phyloP scores from a whole-genome alignment of 2,329 filamentous ascomycete species.

The Colletotrichum sublineola region DNA sequence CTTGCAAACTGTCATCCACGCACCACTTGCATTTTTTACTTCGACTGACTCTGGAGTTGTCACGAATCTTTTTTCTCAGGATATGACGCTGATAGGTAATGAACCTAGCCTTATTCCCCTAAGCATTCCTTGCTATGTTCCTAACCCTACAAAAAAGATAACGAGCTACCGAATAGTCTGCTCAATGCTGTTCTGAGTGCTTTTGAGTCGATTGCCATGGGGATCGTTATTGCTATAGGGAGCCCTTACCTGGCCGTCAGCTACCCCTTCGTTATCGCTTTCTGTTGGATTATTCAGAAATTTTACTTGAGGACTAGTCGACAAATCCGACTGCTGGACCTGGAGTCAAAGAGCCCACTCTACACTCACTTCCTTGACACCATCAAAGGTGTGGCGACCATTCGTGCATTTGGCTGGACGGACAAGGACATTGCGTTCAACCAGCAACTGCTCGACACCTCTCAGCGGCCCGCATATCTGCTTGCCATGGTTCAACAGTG shows the following conservation, averaged over 20 bases:
- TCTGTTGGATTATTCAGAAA: slow-evolving; percentile 63
- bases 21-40: slow-evolving; percentile 55
- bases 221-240: slow-evolving; percentile 56
- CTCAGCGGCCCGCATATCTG: slow-evolving; percentile 67
- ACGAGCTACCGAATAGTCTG: slow-evolving; percentile 49
- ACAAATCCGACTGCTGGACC: slow-evolving; percentile 67
- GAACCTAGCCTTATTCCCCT: slow-evolving; percentile 38
- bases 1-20: slow-evolving; percentile 46
- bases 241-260: slow-evolving; percentile 58
- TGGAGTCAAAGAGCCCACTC: slow-evolving; percentile 68
- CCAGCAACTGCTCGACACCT: slow-evolving; percentile 61
- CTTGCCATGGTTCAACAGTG: slow-evolving; percentile 68
- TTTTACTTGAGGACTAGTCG: slow-evolving; percentile 69
- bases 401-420: slow-evolving; percentile 68
- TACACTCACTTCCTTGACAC: slow-evolving; percentile 66
- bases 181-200: slow-evolving; percentile 44
- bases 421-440: slow-evolving; percentile 58
- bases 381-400: slow-evolving; percentile 63
- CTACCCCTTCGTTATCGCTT: slow-evolving; percentile 58
- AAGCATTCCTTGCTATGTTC: no score
- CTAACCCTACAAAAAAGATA: slow-evolving; percentile 43
- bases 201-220: slow-evolving; percentile 52
- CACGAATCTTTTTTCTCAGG: slow-evolving; percentile 56
- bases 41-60: slow-evolving; percentile 53
- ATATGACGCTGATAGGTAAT: slow-evolving; percentile 53